phyloP scores from a whole-genome alignment of 2,329 filamentous ascomycete species.

The Tolypocladium tundrense region DNA sequence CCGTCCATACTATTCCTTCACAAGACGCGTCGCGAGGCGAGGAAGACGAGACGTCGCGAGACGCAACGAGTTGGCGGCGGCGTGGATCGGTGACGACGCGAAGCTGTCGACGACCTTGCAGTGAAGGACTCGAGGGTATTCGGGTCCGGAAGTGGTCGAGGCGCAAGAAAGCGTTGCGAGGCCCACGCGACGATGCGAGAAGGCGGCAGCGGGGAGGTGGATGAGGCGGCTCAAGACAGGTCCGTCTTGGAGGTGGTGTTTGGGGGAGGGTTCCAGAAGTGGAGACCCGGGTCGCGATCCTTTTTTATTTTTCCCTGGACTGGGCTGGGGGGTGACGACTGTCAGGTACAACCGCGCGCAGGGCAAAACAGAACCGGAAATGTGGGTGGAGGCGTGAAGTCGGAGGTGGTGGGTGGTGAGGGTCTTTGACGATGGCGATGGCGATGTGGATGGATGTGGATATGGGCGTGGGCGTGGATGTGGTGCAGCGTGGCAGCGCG shows the following conservation, averaged over 20 bases:
- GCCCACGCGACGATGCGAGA: slow-evolving; percentile 15
- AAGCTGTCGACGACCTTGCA: not conserved
- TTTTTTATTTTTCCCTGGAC: slow-evolving; percentile 22
- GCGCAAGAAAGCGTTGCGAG: slow-evolving; percentile 8
- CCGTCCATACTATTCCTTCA: slow-evolving; percentile 40
- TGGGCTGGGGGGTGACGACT: slow-evolving; percentile 6
- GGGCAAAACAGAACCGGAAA: slow-evolving; percentile 13
- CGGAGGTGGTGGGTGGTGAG: not conserved
- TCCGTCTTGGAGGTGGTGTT: slow-evolving; percentile 28
- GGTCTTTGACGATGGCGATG: not conserved
- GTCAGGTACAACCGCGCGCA: slow-evolving; percentile 11
- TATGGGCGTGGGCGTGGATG: not conserved
- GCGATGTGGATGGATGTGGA: slow-evolving; percentile 1
- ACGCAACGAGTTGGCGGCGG: not conserved
- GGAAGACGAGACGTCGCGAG: slow-evolving; percentile 5
- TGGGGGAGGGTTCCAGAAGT: slow-evolving; percentile 34
- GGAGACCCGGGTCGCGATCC: slow-evolving; percentile 32
- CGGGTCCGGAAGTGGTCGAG: slow-evolving; percentile 2
- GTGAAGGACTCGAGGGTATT: not conserved
- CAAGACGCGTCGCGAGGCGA: slow-evolving; percentile 20
- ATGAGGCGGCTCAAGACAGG: slow-evolving; percentile 27
- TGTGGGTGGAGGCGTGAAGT: slow-evolving; percentile 13
- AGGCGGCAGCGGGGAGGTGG: slow-evolving; percentile 19
- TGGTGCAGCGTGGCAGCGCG: not conserved
- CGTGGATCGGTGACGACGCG: not conserved